Base-by-base conservation (phyloP, 768 basidiomycete species). In the Lactarius akahatsu region DNA sequence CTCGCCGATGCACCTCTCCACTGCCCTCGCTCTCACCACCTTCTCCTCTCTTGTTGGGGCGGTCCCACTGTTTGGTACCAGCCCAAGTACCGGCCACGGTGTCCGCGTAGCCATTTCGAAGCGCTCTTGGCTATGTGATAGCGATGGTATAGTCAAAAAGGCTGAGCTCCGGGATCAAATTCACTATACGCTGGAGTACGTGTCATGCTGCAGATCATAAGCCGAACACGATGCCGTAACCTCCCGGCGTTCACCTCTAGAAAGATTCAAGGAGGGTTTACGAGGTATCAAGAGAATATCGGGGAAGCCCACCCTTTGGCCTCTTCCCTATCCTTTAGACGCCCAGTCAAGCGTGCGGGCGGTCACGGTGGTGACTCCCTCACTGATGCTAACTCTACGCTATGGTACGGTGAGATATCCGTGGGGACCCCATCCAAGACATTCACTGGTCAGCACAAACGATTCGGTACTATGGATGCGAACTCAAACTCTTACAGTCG, bases 401-500 rank as follows among this genome's bases (percentile, higher is more conserved):
- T 69, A 7, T 70, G 69, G 69, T 65, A 36, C 32, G 69, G 69
- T 4, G 11, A 20, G n/a, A 47, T 70, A 20, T 36, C 32, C 10
- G 55, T 69, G 20, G 69, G 69, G 9, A 69, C 63, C 18, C 69
- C 69, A 13, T 3, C 55, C 8, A 28, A 50, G 30, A 20, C n/a
- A 2, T 70, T 62, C 63, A 56, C 43, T 7, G 50, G 65, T 56
- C 20, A 45, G 32, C 16, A 30, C 26, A 6, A 13, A 28, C 4
- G 26, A 28, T 15, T 15, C 26, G 16, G 28, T 10, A 18, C 26
- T 54, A 15, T 30, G 52, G 8, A 54, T 28, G 23, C 11, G 0
- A 13, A 10, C 18, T 47, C 55, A 36, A 28, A 36, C 36, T 43
- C 18, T 23, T 16, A 18, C 55, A 43, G 72, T 81, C 60, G 78